Evolutionary conservation across 208 protist species (phyloP).

Genomic region (Leishmania mexicana): DNA sequence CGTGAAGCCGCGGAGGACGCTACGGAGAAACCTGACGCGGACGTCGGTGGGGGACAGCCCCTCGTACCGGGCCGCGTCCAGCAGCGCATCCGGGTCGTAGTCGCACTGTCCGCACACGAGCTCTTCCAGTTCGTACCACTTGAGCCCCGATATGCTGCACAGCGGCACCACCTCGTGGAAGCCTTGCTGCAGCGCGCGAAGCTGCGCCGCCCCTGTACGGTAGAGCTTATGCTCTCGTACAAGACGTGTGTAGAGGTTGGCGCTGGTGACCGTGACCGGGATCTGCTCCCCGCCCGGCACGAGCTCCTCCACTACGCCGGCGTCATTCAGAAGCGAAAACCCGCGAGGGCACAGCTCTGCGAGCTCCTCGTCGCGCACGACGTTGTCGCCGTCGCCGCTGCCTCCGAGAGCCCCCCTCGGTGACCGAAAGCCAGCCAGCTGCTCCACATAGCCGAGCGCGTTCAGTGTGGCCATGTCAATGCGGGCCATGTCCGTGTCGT

Average conservation of each 20-base stretch:
- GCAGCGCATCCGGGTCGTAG: slow-evolving; percentile 89
- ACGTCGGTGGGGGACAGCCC: slow-evolving; percentile 49
- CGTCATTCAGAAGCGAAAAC: slow-evolving; percentile 68
- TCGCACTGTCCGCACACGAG: slow-evolving; percentile 90
- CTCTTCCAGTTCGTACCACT: slow-evolving; percentile 92
- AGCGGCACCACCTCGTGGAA: slow-evolving; percentile 89
- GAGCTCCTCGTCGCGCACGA: slow-evolving; percentile 41
- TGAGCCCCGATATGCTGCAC: slow-evolving; percentile 60
- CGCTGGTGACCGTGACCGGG: slow-evolving; percentile 60
- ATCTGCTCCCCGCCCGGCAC: slow-evolving; percentile 63
- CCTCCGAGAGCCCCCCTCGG: background rate
- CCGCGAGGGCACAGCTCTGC: slow-evolving; percentile 59
- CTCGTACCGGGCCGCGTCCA: slow-evolving; percentile 85
- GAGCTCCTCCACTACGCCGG: slow-evolving; percentile 51
- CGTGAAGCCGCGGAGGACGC: slow-evolving; percentile 80
- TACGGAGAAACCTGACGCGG: slow-evolving; percentile 79
- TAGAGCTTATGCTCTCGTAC: slow-evolving; percentile 62
- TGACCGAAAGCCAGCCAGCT: slow-evolving; percentile 7
- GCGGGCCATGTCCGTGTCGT: slow-evolving; percentile 57
- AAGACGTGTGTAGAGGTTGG: slow-evolving; percentile 62
- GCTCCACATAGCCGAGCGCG: slow-evolving; percentile 64
- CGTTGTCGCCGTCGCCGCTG: slow-evolving; percentile 15
- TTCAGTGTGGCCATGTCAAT: slow-evolving; percentile 57
- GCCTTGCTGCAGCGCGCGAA: slow-evolving; percentile 79
- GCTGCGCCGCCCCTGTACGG: slow-evolving; percentile 39